Conservation (phyloP, 305 asterid species). For the Stenogyne calaminthoides region DNA sequence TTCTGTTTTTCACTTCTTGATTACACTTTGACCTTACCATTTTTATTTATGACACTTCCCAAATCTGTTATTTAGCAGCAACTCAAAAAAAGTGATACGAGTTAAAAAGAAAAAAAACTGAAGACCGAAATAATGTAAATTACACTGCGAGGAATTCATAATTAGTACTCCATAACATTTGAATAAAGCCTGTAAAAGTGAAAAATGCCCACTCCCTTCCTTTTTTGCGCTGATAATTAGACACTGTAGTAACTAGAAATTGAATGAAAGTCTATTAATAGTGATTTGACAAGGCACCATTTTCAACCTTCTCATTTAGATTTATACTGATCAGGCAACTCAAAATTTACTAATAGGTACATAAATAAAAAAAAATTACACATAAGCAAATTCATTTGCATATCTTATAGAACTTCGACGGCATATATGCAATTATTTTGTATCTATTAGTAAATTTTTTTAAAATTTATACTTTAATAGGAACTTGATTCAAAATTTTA, state of each 20-base stretch:
- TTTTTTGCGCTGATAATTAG: background rate
- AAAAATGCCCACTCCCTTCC: background rate
- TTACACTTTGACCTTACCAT: background rate
- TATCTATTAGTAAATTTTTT: no score
- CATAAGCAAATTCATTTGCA: no score
- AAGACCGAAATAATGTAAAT: background rate
- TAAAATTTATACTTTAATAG: no score
- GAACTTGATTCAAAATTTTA: no score
- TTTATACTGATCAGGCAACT: no score
- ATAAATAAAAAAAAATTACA: no score
- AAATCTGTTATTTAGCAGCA: background rate
- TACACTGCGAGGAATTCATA: background rate
- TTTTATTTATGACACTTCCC: background rate
- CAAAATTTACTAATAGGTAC: no score
- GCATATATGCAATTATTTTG: no score
- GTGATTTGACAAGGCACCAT: background rate
- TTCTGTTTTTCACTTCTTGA: background rate
- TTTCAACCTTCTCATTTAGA: background rate
- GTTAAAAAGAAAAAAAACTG: background rate
- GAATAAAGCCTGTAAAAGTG: background rate
- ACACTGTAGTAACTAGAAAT: background rate
- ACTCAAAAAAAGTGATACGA: background rate
- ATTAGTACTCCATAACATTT: background rate
- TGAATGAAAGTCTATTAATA: background rate
- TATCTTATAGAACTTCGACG: no score